These are phyloP conservation scores for Nissolia schottii DNA, from an alignment of 306 rosid species.

Conservation along the genomic window DNA sequence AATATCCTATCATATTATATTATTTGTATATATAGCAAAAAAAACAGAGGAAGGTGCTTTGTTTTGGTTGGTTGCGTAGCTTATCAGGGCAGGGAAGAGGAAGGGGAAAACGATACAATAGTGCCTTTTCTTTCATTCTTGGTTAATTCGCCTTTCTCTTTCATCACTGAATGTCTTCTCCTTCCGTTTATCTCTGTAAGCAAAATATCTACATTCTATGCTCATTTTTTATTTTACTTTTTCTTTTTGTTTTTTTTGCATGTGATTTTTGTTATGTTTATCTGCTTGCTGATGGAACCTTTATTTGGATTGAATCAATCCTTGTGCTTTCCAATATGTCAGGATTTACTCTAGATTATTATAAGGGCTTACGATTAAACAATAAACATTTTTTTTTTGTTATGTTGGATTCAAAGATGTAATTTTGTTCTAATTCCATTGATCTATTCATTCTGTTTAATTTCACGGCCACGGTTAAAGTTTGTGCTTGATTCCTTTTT, in stretches of 20 bases:
- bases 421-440: not conserved
- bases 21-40: not conserved
- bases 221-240: no score
- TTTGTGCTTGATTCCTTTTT: not conserved
- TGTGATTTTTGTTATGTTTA: not conserved
- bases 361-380: not conserved
- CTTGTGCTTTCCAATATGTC: not conserved
- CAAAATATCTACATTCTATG: not conserved
- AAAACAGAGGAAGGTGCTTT: not conserved
- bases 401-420: conserved; percentile 20
- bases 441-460: not conserved
- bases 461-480: not conserved
- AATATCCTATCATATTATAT: no score
- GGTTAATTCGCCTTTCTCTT: not conserved
- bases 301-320: not conserved
- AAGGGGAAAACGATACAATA: conserved; percentile 11
- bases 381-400: not conserved
- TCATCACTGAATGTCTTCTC: not conserved
- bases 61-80: conserved; percentile 21
- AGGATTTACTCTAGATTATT: not conserved
- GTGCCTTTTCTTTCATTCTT: not conserved
- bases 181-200: not conserved
- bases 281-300: not conserved
- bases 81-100: not conserved
- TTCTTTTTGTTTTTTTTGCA: not conserved